A percentile compares a stretch with the other conserved stretches of the same genome.
Conservation (phyloP, 2,329 filamentous ascomycete species). For the Penicillium sp. region DNA sequence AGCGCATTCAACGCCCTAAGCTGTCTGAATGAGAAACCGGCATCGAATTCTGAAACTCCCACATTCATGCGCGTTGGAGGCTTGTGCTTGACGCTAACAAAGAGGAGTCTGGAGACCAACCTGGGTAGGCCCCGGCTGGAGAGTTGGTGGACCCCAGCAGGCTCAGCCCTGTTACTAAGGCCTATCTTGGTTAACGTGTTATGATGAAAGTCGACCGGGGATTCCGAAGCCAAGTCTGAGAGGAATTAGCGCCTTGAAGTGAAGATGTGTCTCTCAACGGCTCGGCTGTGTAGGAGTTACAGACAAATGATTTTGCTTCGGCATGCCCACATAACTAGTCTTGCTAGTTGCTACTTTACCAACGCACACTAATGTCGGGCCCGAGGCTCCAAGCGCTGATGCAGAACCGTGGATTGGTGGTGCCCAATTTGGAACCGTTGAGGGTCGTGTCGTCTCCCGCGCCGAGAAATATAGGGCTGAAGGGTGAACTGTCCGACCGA, state of each 20-base stretch:
- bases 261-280: background rate
- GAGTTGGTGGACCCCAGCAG: slow-evolving; percentile 1
- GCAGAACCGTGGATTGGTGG: slow-evolving; percentile 1
- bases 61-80: background rate
- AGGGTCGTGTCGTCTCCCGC: background rate
- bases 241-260: background rate
- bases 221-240: slow-evolving; percentile 2
- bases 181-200: background rate
- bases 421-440: background rate
- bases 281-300: too few species aligned
- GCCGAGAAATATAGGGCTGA: slow-evolving; percentile 14
- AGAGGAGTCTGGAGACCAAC: background rate
- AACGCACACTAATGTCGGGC: background rate
- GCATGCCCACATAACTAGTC: background rate
- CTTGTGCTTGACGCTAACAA: slow-evolving; percentile 2
- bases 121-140: background rate
- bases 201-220: background rate
- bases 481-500: background rate
- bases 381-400: background rate
- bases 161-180: slow-evolving; percentile 9
- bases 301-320: background rate
- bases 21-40: background rate
- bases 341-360: background rate
- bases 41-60: background rate
- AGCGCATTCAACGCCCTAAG: background rate